Evolutionary conservation across 495 filamentous ascomycete species (phyloP).

Genomic region (Clohesyomyces aquaticus): DNA sequence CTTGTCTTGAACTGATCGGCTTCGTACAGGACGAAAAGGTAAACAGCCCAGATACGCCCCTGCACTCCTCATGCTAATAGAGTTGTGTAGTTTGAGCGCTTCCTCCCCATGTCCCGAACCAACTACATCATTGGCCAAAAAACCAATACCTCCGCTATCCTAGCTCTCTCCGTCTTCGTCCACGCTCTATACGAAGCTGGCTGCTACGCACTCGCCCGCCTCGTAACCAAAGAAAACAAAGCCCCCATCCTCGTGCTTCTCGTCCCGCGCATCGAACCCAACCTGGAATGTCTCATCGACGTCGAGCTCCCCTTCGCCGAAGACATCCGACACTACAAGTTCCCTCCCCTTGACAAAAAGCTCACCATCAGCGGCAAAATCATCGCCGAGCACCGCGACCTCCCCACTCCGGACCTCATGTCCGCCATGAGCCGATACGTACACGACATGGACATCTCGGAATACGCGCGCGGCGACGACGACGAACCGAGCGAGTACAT

Average conservation of each 20-base stretch:
- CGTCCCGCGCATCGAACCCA: conserved; percentile 76
- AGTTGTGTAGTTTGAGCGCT: conserved; percentile 73
- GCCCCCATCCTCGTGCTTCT: conserved; percentile 79
- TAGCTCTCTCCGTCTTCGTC: conserved; percentile 88
- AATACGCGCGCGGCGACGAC: conserved; percentile 66
- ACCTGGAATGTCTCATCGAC: conserved; percentile 88
- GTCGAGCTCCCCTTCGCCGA: conserved; percentile 93
- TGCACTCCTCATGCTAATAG: not conserved
- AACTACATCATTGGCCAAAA: conserved; percentile 74
- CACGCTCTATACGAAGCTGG: conserved; percentile 85
- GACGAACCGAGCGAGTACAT: conserved; percentile 74
- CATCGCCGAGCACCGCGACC: conserved; percentile 80
- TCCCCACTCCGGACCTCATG: conserved; percentile 74
- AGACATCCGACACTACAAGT: conserved; percentile 84
- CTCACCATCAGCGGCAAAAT: conserved; percentile 86
- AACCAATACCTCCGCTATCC: conserved; percentile 70
- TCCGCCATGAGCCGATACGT: conserved; percentile 88
- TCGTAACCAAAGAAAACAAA: conserved; percentile 80
- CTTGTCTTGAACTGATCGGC: conserved; percentile 78
- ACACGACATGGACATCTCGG: conserved; percentile 87
- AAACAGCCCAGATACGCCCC: conserved; percentile 17
- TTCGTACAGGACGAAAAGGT: conserved; percentile 80
- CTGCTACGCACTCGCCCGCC: conserved; percentile 82
- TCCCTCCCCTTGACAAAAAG: conserved; percentile 86
- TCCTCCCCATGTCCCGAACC: conserved; percentile 78